Evolutionary conservation across 2,329 filamentous ascomycete species (phyloP).

Genomic region (Fusarium phyllophilum): DNA sequence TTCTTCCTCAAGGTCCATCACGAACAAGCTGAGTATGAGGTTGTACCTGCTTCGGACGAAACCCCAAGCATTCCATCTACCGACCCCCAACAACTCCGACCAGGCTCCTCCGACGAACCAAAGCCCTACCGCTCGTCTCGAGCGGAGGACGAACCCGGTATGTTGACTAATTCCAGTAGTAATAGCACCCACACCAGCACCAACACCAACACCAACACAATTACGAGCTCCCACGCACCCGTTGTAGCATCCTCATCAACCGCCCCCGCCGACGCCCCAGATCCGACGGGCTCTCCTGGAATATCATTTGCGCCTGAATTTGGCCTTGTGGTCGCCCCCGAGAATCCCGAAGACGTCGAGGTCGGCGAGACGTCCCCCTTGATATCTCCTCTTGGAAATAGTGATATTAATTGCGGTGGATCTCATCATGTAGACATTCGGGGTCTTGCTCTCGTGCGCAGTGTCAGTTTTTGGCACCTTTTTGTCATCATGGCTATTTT

Average conservation of each 20-base stretch:
- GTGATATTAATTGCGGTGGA: constrained; percentile 75
- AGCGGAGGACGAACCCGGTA: constrained; percentile 71
- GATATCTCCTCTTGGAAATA: constrained; percentile 71
- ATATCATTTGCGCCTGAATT: constrained; percentile 43
- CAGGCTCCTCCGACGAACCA: constrained; percentile 55
- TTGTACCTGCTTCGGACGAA: constrained; percentile 56
- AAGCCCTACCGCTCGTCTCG: constrained; percentile 53
- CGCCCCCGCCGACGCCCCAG: constrained; percentile 19
- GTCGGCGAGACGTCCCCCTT: constrained; percentile 83
- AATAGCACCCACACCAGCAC: constrained; percentile 48
- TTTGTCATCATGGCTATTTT: constrained; percentile 90
- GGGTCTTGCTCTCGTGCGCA: constrained; percentile 77
- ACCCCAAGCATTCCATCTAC: constrained; percentile 20
- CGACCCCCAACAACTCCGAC: constrained; percentile 52
- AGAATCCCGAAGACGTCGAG: constrained; percentile 52
- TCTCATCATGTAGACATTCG: constrained; percentile 91
- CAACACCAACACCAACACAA: constrained; percentile 40
- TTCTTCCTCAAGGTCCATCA: constrained; percentile 86
- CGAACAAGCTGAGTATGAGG: constrained; percentile 63
- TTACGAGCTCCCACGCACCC: constrained; percentile 34
- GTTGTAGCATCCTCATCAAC: constrained; percentile 32
- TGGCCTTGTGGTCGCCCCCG: constrained; percentile 41
- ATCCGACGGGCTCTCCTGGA: constrained; percentile 39
- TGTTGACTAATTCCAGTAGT: constrained; percentile 54
- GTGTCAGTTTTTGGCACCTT: constrained; percentile 88